A percentile compares a stretch with the other conserved stretches of the same genome.
phyloP scores from a whole-genome alignment of 2,329 filamentous ascomycete genomes.

The Colletotrichum caudatum region DNA sequence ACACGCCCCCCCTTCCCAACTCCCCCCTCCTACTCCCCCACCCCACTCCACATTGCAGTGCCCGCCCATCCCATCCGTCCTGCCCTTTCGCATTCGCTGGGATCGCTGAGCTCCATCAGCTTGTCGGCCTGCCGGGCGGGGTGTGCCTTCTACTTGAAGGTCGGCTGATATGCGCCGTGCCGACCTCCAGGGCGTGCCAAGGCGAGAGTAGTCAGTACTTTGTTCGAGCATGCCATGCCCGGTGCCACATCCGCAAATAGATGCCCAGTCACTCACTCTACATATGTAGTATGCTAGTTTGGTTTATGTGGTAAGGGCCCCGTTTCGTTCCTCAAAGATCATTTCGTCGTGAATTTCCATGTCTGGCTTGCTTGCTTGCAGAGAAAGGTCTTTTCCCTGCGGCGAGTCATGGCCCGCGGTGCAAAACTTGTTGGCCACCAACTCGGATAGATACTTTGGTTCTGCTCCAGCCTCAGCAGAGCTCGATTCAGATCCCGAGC shows the following conservation, averaged over 20 bases:
- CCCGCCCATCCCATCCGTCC: neutral
- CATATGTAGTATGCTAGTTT: neutral
- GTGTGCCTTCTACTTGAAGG: slow-evolving; percentile 4
- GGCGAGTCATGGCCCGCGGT: slow-evolving; percentile 40
- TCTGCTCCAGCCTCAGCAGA: neutral
- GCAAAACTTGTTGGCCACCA: slow-evolving; percentile 12
- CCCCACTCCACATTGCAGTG: neutral
- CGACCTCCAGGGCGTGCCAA: neutral
- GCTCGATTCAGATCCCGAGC: neutral
- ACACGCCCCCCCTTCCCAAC: neutral
- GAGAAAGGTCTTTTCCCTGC: slow-evolving; percentile 4
- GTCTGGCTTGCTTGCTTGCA: slow-evolving; percentile 2
- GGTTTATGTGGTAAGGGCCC: neutral
- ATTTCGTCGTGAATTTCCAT: slow-evolving; percentile 8
- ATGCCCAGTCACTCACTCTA: neutral
- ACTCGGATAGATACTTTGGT: slow-evolving; percentile 4
- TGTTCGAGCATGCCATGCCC: neutral
- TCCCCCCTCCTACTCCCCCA: neutral
- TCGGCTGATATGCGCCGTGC: neutral
- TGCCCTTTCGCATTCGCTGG: slow-evolving; percentile 6
- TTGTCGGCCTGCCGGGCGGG: neutral
- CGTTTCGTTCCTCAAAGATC: neutral
- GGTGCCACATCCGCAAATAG: slow-evolving; percentile 18
- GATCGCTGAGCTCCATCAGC: slow-evolving; percentile 13
- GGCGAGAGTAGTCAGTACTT: neutral